Conservation (phyloP, 164 flowering plant genomes). For the Nymphaea colorata region DNA sequence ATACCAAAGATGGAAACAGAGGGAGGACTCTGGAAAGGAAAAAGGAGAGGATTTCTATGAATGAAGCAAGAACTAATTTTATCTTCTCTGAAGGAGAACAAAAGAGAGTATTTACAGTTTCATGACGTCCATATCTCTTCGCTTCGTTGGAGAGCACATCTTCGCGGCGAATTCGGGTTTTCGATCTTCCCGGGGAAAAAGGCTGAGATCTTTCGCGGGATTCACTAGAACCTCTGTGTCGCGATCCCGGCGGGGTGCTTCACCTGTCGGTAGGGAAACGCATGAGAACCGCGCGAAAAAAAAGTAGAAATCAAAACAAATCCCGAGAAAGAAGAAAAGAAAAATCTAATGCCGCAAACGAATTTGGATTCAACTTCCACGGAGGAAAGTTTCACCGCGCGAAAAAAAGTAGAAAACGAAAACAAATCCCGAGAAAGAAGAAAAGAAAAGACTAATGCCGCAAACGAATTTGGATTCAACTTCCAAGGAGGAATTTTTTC, state of each 20-base stretch:
- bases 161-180: background rate
- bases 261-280: background rate
- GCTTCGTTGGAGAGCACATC: conserved; percentile 79
- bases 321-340: background rate
- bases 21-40: background rate
- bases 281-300: background rate
- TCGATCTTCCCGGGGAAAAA: no score
- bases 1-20: background rate
- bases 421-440: background rate
- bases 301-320: background rate
- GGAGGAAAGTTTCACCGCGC: background rate
- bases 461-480: background rate
- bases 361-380: background rate
- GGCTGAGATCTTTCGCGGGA: background rate
- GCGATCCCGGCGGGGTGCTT: background rate
- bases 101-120: conserved; percentile 34
- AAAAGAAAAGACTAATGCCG: background rate
- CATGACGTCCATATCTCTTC: conserved; percentile 85
- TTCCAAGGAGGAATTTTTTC: background rate
- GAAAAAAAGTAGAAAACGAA: background rate
- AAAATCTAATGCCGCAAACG: background rate
- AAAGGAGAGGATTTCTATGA: background rate
- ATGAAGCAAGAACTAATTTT: background rate
- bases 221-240: background rate
- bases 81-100: background rate